These are phyloP conservation scores for Colletotrichum lindemuthianum DNA, from an alignment of 2,329 filamentous ascomycete species.

Conservation along the genomic window DNA sequence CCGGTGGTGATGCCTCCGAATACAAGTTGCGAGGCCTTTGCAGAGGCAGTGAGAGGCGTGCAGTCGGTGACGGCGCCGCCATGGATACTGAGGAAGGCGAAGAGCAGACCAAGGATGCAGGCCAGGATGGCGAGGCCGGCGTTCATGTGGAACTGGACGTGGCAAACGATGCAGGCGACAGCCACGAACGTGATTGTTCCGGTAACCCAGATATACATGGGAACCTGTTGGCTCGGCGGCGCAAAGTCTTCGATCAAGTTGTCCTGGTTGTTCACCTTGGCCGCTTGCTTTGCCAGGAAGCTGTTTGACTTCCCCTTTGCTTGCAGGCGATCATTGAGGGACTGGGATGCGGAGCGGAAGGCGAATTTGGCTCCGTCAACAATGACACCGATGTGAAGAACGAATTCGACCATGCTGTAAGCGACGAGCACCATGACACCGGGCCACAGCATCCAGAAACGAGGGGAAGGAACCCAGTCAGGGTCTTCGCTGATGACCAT, in stretches of 20 bases:
- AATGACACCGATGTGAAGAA: slow-evolving; percentile 51
- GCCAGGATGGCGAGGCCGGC: slow-evolving; percentile 65
- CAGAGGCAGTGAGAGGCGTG: slow-evolving; percentile 72
- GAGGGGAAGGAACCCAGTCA: slow-evolving; percentile 47
- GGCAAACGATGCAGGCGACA: slow-evolving; percentile 60
- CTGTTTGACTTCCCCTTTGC: slow-evolving; percentile 43
- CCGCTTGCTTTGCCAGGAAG: slow-evolving; percentile 49
- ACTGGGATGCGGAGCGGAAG: slow-evolving; percentile 42
- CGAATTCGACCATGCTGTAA: slow-evolving; percentile 52
- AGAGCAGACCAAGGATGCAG: slow-evolving; percentile 65
- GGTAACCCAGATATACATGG: slow-evolving; percentile 62
- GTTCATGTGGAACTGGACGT: slow-evolving; percentile 65
- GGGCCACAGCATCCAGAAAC: slow-evolving; percentile 56
- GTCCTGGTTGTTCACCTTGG: slow-evolving; percentile 44
- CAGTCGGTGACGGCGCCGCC: slow-evolving; percentile 65
- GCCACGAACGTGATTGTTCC: slow-evolving; percentile 58
- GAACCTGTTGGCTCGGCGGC: slow-evolving; percentile 57
- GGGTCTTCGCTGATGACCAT: slow-evolving; percentile 43
- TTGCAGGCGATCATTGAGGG: slow-evolving; percentile 46
- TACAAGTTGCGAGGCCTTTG: slow-evolving; percentile 75
- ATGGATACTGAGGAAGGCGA: slow-evolving; percentile 63
- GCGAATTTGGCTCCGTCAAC: slow-evolving; percentile 48
- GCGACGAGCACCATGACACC: slow-evolving; percentile 55
- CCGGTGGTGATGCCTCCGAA: slow-evolving; percentile 72
- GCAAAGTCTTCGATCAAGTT: slow-evolving; percentile 52